These are phyloP conservation scores for Xylaria sp. DNA, from an alignment of 2,329 filamentous ascomycete species.

Conservation along the genomic window DNA sequence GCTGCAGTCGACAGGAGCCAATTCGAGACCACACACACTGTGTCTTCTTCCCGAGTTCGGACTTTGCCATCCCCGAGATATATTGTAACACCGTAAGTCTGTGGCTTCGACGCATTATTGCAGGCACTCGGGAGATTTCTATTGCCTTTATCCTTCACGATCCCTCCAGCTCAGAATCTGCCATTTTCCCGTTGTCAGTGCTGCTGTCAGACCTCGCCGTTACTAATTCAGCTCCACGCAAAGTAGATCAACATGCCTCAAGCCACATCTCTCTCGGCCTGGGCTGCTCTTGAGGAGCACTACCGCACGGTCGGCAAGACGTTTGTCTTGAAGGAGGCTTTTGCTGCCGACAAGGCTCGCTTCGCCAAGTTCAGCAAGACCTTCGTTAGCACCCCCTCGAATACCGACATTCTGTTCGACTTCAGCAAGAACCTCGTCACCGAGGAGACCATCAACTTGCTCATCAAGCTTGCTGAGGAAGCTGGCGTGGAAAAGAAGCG, in stretches of 20 bases:
- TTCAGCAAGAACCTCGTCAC: constrained; percentile 99
- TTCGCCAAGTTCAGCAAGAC: constrained; percentile 86
- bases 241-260: constrained; percentile 57
- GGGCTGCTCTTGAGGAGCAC: constrained; percentile 87
- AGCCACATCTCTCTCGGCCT: constrained; percentile 78
- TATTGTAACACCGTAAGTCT: too few relatives aligned
- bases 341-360: constrained; percentile 78
- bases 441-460: constrained; percentile 80
- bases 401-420: constrained; percentile 88
- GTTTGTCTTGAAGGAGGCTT: constrained; percentile 90
- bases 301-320: constrained; percentile 80
- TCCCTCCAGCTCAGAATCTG: too few relatives aligned
- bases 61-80: too few relatives aligned
- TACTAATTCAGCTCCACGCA: background rate
- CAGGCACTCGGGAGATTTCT: too few relatives aligned
- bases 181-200: too few relatives aligned
- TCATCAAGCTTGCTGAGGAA: constrained; percentile 87
- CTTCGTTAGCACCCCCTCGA: constrained; percentile 73
- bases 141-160: too few relatives aligned
- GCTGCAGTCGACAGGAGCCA: too few relatives aligned
- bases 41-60: too few relatives aligned
- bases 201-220: background rate
- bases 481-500: constrained; percentile 87
- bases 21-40: too few relatives aligned
- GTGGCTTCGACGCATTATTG: too few relatives aligned